Evolutionary conservation across 225 moss, liverwort and hornwort genomes (phyloP).

Genomic region (Thuidium tamariscinum): DNA sequence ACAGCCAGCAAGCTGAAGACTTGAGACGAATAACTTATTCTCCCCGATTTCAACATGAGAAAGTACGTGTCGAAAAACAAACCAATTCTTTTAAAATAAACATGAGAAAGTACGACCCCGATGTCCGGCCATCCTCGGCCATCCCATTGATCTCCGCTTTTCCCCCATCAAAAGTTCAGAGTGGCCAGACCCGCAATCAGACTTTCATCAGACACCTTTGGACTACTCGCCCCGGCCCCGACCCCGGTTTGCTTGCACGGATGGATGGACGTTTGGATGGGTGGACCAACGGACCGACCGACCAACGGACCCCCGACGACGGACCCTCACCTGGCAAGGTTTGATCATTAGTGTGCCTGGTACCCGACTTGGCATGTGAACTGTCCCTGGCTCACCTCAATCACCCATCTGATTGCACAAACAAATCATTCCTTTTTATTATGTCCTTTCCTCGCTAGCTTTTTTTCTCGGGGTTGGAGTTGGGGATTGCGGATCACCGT

Average conservation of each 20-base stretch:
- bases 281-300: no score
- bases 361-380: background rate
- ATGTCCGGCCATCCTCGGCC: no score
- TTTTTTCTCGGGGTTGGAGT: background rate
- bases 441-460: no score
- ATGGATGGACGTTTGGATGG: no score
- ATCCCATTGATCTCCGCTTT: background rate
- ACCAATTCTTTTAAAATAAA: no score
- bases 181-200: background rate
- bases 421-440: background rate
- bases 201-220: background rate
- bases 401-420: background rate
- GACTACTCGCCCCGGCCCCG: background rate
- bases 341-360: background rate
- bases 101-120: background rate
- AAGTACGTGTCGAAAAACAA: no score
- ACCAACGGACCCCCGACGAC: no score
- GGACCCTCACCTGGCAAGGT: background rate
- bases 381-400: background rate
- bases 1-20: background rate
- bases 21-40: background rate
- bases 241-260: no score
- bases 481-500: no score
- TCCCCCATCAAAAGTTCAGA: background rate
- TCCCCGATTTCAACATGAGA: background rate